Conservation (phyloP, 1,284 basidiomycete genomes). For the Puccinia novopanici region DNA sequence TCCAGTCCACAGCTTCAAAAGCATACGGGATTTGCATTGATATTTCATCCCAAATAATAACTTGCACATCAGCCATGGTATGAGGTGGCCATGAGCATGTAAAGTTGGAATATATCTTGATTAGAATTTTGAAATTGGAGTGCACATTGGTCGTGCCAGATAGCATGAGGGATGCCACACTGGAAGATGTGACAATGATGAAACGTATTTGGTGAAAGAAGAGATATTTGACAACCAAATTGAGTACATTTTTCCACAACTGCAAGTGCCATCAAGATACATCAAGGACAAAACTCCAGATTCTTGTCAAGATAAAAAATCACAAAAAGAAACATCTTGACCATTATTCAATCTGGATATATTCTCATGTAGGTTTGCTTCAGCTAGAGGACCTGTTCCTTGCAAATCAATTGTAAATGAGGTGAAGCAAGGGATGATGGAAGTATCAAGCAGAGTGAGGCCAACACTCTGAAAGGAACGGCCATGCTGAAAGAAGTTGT, state of each 20-base stretch:
- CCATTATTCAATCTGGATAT: too few species aligned
- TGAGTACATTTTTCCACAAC: neutral
- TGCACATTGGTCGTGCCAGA: slow-evolving; percentile 62
- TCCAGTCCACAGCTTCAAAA: slow-evolving; percentile 21
- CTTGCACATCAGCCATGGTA: neutral
- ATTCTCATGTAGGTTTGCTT: too few species aligned
- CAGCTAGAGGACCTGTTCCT: too few species aligned
- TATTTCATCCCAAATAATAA: too few species aligned
- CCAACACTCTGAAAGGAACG: too few species aligned
- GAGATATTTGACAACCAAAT: neutral
- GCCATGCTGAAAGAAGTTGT: too few species aligned
- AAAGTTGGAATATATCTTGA: neutral
- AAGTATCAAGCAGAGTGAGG: too few species aligned
- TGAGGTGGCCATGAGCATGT: neutral
- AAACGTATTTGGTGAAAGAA: neutral
- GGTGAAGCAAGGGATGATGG: too few species aligned
- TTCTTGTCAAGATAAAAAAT: too few species aligned
- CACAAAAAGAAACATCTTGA: too few species aligned
- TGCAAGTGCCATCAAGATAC: neutral
- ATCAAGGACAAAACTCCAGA: neutral
- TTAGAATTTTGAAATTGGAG: slow-evolving; percentile 63
- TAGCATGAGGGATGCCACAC: slow-evolving; percentile 62
- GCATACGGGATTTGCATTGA: slow-evolving; percentile 19
- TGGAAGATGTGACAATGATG: slow-evolving; percentile 57
- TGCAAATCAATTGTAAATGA: too few species aligned